Percentiles rank a stretch among this genome's conserved stretches.
Conservation (phyloP, 164 flowering plant genomes). For the Warburgia ugandensis region DNA sequence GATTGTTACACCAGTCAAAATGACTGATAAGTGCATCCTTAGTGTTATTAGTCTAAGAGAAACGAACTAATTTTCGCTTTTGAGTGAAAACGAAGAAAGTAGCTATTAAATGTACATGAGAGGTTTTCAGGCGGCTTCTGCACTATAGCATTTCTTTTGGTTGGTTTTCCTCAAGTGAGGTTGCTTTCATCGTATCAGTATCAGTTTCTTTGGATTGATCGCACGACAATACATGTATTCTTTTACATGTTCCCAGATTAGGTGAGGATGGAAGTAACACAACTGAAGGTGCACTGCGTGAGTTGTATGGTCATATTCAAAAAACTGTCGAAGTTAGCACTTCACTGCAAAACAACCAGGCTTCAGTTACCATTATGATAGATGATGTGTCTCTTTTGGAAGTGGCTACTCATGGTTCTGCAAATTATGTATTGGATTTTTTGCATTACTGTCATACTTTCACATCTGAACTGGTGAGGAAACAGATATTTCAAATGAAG, state of each 20-base stretch:
- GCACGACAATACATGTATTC: background rate
- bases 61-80: too few species aligned
- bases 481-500: background rate
- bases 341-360: slow-evolving; percentile 22
- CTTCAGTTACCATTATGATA: slow-evolving; percentile 44
- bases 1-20: too few species aligned
- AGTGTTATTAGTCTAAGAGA: too few species aligned
- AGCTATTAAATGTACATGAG: too few species aligned
- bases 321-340: slow-evolving; percentile 32
- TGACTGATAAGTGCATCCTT: too few species aligned
- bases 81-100: too few species aligned
- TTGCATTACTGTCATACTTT: slow-evolving; percentile 83
- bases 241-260: slow-evolving; percentile 16
- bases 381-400: slow-evolving; percentile 88
- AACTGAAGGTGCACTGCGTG: slow-evolving; percentile 34
- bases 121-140: too few species aligned
- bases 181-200: background rate
- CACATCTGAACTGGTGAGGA: slow-evolving; percentile 64
- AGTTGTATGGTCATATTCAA: slow-evolving; percentile 51
- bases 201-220: background rate
- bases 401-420: slow-evolving; percentile 61
- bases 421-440: slow-evolving; percentile 55
- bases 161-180: too few species aligned
- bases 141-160: too few species aligned
- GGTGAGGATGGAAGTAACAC: slow-evolving; percentile 28